Conservation (phyloP, 2,329 filamentous ascomycete species). For the Scedosporium apiospermum region DNA sequence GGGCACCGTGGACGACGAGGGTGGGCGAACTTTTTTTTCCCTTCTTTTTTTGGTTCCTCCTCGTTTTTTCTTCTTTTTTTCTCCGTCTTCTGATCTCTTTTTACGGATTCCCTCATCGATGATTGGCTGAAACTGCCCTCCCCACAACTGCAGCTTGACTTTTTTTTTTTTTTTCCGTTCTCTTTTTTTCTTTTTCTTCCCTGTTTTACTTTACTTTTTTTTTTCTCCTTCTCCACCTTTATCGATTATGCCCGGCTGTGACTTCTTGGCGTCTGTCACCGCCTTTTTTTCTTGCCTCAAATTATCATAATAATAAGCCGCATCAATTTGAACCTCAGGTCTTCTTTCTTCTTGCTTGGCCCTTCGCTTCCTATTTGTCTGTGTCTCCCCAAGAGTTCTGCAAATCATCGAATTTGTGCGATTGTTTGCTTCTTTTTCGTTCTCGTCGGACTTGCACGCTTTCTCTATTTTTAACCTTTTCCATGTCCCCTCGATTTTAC, state of each 20-base stretch:
- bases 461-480: background rate
- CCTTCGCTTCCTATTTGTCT: background rate
- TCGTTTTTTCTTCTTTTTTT: conserved; percentile 1
- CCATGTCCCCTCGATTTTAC: background rate
- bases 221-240: background rate
- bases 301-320: background rate
- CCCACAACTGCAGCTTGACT: background rate
- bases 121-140: background rate
- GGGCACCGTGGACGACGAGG: conserved; percentile 11
- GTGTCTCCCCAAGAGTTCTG: background rate
- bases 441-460: background rate
- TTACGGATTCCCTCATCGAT: background rate
- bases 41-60: background rate
- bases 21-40: conserved; percentile 6
- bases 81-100: conserved; percentile 1
- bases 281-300: background rate
- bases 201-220: conserved; percentile 2
- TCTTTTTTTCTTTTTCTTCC: background rate
- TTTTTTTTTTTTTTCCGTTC: conserved; percentile 2
- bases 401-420: background rate
- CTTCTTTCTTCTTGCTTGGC: background rate
- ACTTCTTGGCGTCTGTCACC: conserved; percentile 5
- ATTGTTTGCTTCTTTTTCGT: background rate
- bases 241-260: background rate
- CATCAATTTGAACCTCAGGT: too few species aligned